phyloP scores from a whole-genome alignment of 2,329 filamentous ascomycete genomes.

The Aspergillus felis region DNA sequence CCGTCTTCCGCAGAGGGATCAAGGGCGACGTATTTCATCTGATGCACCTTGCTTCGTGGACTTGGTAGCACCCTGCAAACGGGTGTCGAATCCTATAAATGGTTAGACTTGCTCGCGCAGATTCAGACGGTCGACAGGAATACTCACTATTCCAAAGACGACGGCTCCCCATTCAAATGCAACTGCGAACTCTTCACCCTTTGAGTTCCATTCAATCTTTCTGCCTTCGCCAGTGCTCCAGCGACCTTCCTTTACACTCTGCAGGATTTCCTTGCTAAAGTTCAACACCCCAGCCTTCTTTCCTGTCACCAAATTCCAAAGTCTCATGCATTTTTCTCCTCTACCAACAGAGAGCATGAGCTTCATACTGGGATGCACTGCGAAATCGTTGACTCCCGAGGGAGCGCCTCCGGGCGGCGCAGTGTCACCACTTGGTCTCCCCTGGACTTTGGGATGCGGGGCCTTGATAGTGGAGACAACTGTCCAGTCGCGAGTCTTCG shows the following conservation, averaged over 20 bases:
- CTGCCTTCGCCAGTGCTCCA: constrained; percentile 78
- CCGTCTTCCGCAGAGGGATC: constrained; percentile 43
- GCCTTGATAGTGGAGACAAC: constrained; percentile 84
- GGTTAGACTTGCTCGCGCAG: constrained; percentile 11
- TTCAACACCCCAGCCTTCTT: constrained; percentile 92
- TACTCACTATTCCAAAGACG: constrained; percentile 70
- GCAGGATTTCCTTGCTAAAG: constrained; percentile 70
- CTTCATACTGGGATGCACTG: constrained; percentile 93
- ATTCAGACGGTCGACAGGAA: not conserved
- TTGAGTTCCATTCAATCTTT: constrained; percentile 73
- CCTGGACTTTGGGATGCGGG: constrained; percentile 73
- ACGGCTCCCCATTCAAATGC: constrained; percentile 81
- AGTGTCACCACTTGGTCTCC: constrained; percentile 84
- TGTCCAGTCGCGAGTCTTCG: constrained; percentile 83
- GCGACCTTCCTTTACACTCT: constrained; percentile 70
- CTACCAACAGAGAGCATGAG: constrained; percentile 90
- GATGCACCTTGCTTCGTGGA: constrained; percentile 74
- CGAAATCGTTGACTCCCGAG: constrained; percentile 89
- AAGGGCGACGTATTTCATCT: constrained; percentile 65
- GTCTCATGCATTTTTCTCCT: constrained; percentile 83
- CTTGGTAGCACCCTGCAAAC: constrained; percentile 68
- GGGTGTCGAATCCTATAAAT: constrained; percentile 64
- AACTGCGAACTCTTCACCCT: constrained; percentile 79
- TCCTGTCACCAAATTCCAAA: constrained; percentile 96
- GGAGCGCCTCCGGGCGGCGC: constrained; percentile 75